Conservation (phyloP, 1,139 yeast genomes). For the Zygoascus hellenicus region DNA sequence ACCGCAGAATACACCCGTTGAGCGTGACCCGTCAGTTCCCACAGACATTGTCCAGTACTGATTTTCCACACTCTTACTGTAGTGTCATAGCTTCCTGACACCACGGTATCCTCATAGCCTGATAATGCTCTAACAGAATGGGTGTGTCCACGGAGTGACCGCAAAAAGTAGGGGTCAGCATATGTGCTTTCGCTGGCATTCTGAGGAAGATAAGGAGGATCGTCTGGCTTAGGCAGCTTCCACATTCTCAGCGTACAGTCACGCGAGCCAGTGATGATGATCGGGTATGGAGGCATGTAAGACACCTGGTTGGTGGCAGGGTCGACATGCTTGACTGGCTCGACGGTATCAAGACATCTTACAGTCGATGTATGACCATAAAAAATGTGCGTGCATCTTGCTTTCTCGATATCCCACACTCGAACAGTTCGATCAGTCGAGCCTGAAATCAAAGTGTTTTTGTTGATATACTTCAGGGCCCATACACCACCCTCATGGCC, state of each 20-base stretch:
- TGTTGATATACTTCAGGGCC: conserved; percentile 88
- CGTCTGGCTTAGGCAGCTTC: conserved; percentile 54
- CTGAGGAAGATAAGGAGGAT: conserved; percentile 14
- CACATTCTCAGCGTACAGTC: conserved; percentile 87
- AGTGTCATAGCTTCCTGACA: conserved; percentile 88
- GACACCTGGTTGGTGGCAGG: conserved; percentile 36
- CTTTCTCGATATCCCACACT: conserved; percentile 78
- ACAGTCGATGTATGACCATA: conserved; percentile 91
- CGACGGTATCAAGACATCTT: conserved; percentile 78
- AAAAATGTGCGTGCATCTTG: conserved; percentile 76
- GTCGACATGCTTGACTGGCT: conserved; percentile 42
- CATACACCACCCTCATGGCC: conserved; percentile 99
- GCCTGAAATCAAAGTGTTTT: conserved; percentile 70
- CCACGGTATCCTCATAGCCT: conserved; percentile 76
- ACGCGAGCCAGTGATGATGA: conserved; percentile 80
- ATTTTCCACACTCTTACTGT: conserved; percentile 92
- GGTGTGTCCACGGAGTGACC: conserved; percentile 78
- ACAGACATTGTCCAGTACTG: conserved; percentile 63
- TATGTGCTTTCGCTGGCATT: conserved; percentile 11
- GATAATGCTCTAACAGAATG: conserved; percentile 85
- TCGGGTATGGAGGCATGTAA: conserved; percentile 58
- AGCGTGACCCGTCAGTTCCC: conserved; percentile 74
- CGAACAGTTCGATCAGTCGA: conserved; percentile 89
- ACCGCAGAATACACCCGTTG: conserved; percentile 86
- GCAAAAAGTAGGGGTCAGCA: conserved; percentile 63